Evolutionary conservation across 345 rosid genomes (phyloP).

Genomic region (Cardamine chenopodiifolia): DNA sequence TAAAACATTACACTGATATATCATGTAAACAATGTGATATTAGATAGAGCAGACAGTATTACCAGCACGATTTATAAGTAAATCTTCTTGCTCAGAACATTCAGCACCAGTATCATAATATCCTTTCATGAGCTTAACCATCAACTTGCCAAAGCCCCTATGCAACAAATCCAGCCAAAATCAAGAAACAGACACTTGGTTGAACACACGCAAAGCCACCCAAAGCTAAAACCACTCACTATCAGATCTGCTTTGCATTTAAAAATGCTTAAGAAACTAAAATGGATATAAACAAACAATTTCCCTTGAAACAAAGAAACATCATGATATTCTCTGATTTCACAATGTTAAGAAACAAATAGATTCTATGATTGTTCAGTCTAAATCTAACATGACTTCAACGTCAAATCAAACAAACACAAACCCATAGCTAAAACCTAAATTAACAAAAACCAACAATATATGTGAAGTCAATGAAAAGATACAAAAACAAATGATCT

Average conservation of each 20-base stretch:
- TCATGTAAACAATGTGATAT: slow-evolving; percentile 20
- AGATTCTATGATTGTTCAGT: neutral
- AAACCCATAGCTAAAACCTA: neutral
- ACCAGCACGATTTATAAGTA: slow-evolving; percentile 48
- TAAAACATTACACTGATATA: neutral
- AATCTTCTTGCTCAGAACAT: slow-evolving; percentile 61
- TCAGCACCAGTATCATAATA: slow-evolving; percentile 53
- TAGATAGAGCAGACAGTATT: slow-evolving; percentile 18
- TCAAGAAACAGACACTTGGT: slow-evolving; percentile 22
- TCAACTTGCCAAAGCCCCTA: slow-evolving; percentile 96
- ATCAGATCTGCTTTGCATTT: neutral
- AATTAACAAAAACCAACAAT: neutral
- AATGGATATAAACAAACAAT: neutral
- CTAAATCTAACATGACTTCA: neutral
- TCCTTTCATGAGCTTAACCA: slow-evolving; percentile 65
- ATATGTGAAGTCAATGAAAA: neutral
- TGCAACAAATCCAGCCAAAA: slow-evolving; percentile 29
- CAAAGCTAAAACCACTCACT: neutral
- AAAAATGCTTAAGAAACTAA: neutral
- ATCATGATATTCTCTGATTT: too few relatives aligned
- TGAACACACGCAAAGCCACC: slow-evolving; percentile 18
- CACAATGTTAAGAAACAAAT: too few relatives aligned
- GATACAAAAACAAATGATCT: neutral
- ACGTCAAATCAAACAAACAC: neutral
- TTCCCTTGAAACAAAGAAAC: slow-evolving; percentile 11